A percentile compares a stretch with the other conserved stretches of the same genome.
Evolutionary conservation across 2,329 filamentous ascomycete genomes (phyloP).

Genomic region (Xylariales sp.): DNA sequence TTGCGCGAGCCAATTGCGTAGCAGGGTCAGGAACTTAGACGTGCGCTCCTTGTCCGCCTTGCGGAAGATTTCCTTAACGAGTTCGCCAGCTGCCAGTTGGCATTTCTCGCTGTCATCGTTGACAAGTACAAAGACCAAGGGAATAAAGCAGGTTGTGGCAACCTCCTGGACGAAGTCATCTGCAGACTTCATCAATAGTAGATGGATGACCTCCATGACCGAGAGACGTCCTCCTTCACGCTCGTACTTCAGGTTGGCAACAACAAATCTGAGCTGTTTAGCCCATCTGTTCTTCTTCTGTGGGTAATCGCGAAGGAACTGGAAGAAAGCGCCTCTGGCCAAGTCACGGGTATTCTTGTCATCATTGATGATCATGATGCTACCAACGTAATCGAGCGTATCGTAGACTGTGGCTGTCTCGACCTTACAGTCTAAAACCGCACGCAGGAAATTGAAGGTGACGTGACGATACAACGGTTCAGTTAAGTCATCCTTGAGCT

Average conservation of each 20-base stretch:
- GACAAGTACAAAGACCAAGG: slow-evolving; percentile 76
- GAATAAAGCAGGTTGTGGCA: slow-evolving; percentile 75
- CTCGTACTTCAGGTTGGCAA: slow-evolving; percentile 87
- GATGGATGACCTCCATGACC: slow-evolving; percentile 85
- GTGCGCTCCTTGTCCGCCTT: slow-evolving; percentile 69
- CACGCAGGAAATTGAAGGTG: slow-evolving; percentile 89
- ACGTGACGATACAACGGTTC: slow-evolving; percentile 89
- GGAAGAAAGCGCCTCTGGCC: slow-evolving; percentile 83
- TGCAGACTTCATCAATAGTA: slow-evolving; percentile 80
- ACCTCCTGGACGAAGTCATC: slow-evolving; percentile 80
- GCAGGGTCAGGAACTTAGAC: slow-evolving; percentile 63
- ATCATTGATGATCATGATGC: slow-evolving; percentile 94
- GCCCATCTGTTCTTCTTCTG: slow-evolving; percentile 85
- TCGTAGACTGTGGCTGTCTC: slow-evolving; percentile 88
- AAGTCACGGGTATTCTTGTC: slow-evolving; percentile 83
- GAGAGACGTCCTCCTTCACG: slow-evolving; percentile 84
- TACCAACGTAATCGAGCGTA: slow-evolving; percentile 80
- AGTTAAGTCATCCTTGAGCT: slow-evolving; percentile 82
- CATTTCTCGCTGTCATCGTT: slow-evolving; percentile 89
- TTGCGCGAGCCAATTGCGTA: slow-evolving; percentile 73
- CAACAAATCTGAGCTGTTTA: slow-evolving; percentile 83
- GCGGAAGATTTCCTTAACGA: slow-evolving; percentile 77
- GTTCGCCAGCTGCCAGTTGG: slow-evolving; percentile 70
- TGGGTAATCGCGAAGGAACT: slow-evolving; percentile 91
- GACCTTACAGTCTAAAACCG: slow-evolving; percentile 78